phyloP scores from a whole-genome alignment of 1,284 basidiomycete species.

The Schizopora paradoxa region DNA sequence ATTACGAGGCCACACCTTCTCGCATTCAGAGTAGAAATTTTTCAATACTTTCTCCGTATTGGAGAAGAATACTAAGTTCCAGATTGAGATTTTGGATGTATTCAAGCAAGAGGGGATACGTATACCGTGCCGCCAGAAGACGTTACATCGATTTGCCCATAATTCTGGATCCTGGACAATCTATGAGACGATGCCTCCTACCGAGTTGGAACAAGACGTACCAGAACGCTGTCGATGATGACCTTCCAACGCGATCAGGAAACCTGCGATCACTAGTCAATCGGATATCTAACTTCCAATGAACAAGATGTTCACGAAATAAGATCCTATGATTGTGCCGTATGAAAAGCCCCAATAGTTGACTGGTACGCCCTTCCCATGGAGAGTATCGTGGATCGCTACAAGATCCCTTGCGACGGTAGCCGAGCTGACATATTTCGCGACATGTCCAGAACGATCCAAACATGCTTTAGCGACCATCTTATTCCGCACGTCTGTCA shows the following conservation, averaged over 20 bases:
- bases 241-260: conserved; percentile 24
- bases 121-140: conserved; percentile 21
- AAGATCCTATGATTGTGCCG: conserved; percentile 22
- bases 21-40: conserved; percentile 23
- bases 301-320: conserved; percentile 23
- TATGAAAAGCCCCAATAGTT: conserved; percentile 26
- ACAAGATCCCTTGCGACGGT: conserved; percentile 26
- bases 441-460: conserved; percentile 21
- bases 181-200: not conserved
- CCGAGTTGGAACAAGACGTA: conserved; percentile 7
- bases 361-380: conserved; percentile 19
- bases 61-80: not conserved
- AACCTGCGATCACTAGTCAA: conserved; percentile 18
- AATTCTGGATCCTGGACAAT: conserved; percentile 21
- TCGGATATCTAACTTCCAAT: not conserved
- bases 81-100: not conserved
- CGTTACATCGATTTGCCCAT: conserved; percentile 20
- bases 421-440: conserved; percentile 23
- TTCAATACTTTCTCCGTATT: conserved; percentile 23
- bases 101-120: not conserved
- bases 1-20: conserved; percentile 14
- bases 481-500: conserved; percentile 21
- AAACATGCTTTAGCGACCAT: conserved; percentile 21
- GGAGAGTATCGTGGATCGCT: conserved; percentile 19
- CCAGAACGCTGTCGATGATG: conserved; percentile 25